These are phyloP conservation scores for Chytriomyces sp. DNA, from an alignment of 192 early-diverging fungal genomes.

Conservation along the genomic window DNA sequence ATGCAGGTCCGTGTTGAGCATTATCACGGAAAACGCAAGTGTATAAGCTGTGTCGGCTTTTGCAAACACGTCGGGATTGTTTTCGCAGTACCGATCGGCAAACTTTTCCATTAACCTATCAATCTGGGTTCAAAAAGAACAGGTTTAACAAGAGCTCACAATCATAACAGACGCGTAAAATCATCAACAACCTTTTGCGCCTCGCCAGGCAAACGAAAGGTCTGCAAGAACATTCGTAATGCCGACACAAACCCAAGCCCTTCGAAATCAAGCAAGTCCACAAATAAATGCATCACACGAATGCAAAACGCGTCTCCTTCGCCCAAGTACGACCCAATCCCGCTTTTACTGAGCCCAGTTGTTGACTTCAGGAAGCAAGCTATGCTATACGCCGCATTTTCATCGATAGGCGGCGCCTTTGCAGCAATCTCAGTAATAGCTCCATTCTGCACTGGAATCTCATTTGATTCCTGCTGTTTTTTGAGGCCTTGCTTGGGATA, in stretches of 20 bases:
- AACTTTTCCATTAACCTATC: constrained; percentile 72
- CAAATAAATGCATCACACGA: constrained; percentile 65
- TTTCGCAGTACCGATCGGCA: constrained; percentile 68
- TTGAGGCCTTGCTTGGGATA: neutral
- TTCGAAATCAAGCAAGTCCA: constrained; percentile 63
- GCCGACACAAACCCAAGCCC: constrained; percentile 61
- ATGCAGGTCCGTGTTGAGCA: constrained; percentile 71
- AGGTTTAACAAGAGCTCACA: neutral
- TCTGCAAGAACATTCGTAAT: constrained; percentile 61
- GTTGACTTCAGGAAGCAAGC: constrained; percentile 56
- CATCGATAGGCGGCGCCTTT: neutral
- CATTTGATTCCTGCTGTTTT: too few species aligned
- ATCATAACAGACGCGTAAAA: neutral
- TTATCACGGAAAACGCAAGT: constrained; percentile 68
- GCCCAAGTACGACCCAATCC: constrained; percentile 67
- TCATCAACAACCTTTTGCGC: constrained; percentile 54
- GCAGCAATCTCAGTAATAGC: neutral
- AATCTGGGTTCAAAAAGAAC: constrained; percentile 42
- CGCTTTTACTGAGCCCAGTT: constrained; percentile 52
- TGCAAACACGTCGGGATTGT: constrained; percentile 63
- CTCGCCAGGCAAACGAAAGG: constrained; percentile 68
- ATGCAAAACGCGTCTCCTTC: constrained; percentile 58
- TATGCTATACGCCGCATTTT: constrained; percentile 46
- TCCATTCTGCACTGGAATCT: neutral
- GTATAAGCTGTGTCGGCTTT: constrained; percentile 70